These are phyloP conservation scores for Gossypium australe DNA, from an alignment of 345 rosid genomes.

Conservation along the genomic window DNA sequence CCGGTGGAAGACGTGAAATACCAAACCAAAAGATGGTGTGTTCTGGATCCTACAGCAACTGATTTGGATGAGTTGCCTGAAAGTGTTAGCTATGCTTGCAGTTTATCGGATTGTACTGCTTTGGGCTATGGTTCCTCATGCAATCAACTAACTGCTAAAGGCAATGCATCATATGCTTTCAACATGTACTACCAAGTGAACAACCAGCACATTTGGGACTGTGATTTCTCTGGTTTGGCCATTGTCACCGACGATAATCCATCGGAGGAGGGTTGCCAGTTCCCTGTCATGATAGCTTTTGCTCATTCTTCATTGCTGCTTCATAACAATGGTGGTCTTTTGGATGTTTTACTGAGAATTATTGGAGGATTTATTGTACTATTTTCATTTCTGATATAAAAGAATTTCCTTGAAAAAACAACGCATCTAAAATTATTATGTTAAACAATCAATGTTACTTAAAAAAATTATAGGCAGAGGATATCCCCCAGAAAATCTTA, in stretches of 20 bases:
- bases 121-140: slow-evolving; percentile 48
- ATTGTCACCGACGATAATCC: slow-evolving; percentile 18
- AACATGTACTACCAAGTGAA: slow-evolving; percentile 46
- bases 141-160: slow-evolving; percentile 31
- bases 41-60: neutral
- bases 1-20: slow-evolving; percentile 17
- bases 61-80: slow-evolving; percentile 8
- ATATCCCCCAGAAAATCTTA: neutral
- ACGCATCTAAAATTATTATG: neutral
- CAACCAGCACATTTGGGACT: slow-evolving; percentile 40
- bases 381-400: slow-evolving; percentile 3
- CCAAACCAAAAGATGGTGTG: slow-evolving; percentile 11
- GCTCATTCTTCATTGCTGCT: slow-evolving; percentile 1
- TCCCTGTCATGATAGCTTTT: slow-evolving; percentile 14
- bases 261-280: slow-evolving; percentile 8
- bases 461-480: neutral
- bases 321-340: neutral
- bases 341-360: slow-evolving; percentile 1
- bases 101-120: slow-evolving; percentile 42
- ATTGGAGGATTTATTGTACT: slow-evolving; percentile 4
- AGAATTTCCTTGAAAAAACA: neutral
- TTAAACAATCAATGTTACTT: neutral
- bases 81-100: slow-evolving; percentile 16
- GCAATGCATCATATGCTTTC: slow-evolving; percentile 54
- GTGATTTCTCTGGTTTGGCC: slow-evolving; percentile 44